Evolutionary conservation across 805 yeast species (phyloP).

Genomic region (Candida loeiensis): DNA sequence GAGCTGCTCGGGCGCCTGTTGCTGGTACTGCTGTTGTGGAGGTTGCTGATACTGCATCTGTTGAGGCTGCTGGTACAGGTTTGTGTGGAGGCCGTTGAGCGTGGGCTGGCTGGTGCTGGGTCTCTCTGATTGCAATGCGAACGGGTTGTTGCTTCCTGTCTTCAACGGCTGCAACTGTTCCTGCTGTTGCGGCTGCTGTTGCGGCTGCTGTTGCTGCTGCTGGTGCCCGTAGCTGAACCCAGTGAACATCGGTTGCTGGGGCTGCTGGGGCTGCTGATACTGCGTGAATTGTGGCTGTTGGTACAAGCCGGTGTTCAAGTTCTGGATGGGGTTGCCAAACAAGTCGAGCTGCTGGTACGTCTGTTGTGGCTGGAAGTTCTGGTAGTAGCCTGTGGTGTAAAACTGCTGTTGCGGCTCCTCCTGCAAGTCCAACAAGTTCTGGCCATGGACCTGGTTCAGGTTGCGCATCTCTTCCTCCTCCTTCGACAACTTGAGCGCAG

Average conservation of each 20-base stretch:
- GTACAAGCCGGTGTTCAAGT: slow-evolving; percentile 24
- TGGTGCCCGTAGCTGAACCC: slow-evolving; percentile 31
- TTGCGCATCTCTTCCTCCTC: slow-evolving; percentile 75
- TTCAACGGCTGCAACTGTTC: slow-evolving; percentile 49
- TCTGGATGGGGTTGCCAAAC: slow-evolving; percentile 60
- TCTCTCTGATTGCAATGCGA: slow-evolving; percentile 43
- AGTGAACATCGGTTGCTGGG: slow-evolving; percentile 27
- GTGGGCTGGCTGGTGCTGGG: slow-evolving; percentile 20
- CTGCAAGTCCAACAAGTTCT: slow-evolving; percentile 53
- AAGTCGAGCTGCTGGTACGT: slow-evolving; percentile 43
- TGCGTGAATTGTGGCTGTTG: slow-evolving; percentile 2
- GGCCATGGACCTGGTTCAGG: slow-evolving; percentile 37
- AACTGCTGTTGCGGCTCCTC: slow-evolving; percentile 35
- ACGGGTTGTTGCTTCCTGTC: slow-evolving; percentile 79
- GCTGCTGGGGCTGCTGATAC: slow-evolving; percentile 26
- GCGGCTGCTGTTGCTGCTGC: slow-evolving; percentile 21
- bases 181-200: slow-evolving; percentile 27
- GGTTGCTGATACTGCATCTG: slow-evolving; percentile 1
- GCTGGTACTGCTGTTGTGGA: slow-evolving; percentile 30
- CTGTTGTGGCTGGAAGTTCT: slow-evolving; percentile 11
- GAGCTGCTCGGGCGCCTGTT: slow-evolving; percentile 23
- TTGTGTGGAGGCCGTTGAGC: slow-evolving; percentile 28
- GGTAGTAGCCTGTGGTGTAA: slow-evolving; percentile 26
- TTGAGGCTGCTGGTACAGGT: slow-evolving; percentile 26
- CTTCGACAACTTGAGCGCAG: slow-evolving; percentile 65